Conservation (phyloP, 202 grass and related monocot genomes). For the Panicum virgatum region DNA sequence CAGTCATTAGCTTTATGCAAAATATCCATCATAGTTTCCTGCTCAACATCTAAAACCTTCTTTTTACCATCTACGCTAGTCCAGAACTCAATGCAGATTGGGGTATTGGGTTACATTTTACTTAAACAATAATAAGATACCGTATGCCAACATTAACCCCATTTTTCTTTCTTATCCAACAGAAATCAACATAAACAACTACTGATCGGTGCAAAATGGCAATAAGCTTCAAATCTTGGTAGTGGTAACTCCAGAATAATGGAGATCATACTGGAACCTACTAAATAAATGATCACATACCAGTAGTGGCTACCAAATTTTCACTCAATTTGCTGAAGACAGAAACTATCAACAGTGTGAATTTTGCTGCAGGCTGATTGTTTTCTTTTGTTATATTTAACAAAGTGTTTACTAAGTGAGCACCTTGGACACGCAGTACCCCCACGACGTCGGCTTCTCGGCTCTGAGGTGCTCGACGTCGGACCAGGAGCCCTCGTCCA, state of each 20-base stretch:
- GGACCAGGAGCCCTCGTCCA: too few species aligned
- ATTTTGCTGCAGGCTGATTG: not conserved
- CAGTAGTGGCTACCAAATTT: slow-evolving; percentile 7
- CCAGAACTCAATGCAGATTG: not conserved
- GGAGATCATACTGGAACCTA: not conserved
- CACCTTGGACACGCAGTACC: too few species aligned
- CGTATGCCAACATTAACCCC: not conserved
- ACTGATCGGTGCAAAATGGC: slow-evolving; percentile 55
- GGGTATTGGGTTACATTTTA: not conserved
- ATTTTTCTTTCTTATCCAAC: not conserved
- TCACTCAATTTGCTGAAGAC: not conserved
- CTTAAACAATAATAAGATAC: not conserved
- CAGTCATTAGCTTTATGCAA: not conserved
- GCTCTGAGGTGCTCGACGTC: too few species aligned
- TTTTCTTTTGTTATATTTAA: slow-evolving; percentile 28
- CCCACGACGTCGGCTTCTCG: too few species aligned
- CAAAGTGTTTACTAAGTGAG: slow-evolving; percentile 24
- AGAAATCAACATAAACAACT: slow-evolving; percentile 4
- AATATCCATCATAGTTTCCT: not conserved
- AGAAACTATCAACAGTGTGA: not conserved
- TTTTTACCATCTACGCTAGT: not conserved
- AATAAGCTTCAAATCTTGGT: slow-evolving; percentile 65
- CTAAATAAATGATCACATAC: slow-evolving; percentile 21
- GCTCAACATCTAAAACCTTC: not conserved
- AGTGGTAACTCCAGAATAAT: not conserved